A percentile compares a stretch with the other conserved stretches of the same genome.
These are phyloP conservation scores for Fusarium globosum DNA, from an alignment of 2,329 filamentous ascomycete species.

Conservation along the genomic window DNA sequence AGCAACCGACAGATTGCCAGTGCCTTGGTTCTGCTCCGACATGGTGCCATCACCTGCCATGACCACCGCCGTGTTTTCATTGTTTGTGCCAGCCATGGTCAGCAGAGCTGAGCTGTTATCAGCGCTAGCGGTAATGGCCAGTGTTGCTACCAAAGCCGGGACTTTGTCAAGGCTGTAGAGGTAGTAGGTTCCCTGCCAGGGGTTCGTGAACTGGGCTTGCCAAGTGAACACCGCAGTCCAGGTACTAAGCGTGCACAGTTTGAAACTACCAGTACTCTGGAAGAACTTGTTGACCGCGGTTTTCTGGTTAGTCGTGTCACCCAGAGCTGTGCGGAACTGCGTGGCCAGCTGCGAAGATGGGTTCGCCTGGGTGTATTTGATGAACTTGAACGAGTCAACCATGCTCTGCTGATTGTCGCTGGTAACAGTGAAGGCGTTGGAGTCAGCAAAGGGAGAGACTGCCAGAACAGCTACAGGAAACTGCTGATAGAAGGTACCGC, in stretches of 20 bases:
- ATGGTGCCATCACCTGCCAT: not conserved
- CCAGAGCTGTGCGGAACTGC: not conserved
- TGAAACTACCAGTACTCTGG: not conserved
- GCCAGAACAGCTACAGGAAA: not conserved
- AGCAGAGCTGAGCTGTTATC: not conserved
- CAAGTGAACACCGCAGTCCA: not conserved
- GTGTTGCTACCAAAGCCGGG: not conserved
- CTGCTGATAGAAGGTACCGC: not conserved
- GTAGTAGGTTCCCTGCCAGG: slow-evolving; percentile 10
- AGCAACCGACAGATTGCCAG: not conserved
- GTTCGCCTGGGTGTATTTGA: slow-evolving; percentile 1
- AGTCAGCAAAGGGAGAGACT: fast-evolving
- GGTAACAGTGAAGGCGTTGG: not conserved
- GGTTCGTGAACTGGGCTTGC: slow-evolving; percentile 10
- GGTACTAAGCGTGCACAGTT: not conserved
- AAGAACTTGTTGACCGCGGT: not conserved
- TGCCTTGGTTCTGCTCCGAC: not conserved
- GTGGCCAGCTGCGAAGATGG: not conserved
- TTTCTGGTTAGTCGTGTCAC: not conserved
- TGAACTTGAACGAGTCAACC: slow-evolving; percentile 7
- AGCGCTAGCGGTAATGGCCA: not conserved
- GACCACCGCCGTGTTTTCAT: not conserved
- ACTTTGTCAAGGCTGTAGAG: not conserved
- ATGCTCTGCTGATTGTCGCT: not conserved
- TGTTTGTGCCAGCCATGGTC: not conserved